Base-by-base conservation (phyloP, 2,329 filamentous ascomycete species). In the Cladophialophora bantiana region DNA sequence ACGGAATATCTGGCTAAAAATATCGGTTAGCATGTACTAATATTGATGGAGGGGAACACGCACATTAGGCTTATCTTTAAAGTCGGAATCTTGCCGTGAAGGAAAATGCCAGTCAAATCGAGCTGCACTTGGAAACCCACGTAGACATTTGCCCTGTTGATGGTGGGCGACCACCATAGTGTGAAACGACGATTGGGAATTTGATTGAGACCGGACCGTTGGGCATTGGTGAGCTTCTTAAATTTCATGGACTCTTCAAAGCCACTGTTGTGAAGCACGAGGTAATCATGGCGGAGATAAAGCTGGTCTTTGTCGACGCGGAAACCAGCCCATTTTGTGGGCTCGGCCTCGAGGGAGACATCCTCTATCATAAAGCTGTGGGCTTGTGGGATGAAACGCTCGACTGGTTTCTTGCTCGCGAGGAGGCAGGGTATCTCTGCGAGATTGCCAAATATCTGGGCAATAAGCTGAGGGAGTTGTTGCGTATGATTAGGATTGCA, bases 61-160 rank as follows among this genome's bases (percentile, higher is more conserved):
- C 42, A 48, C 42, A 99, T 99, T 62, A 99, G 83, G 0, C 94
- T 97, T 70, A 99, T 99, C 82, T 99, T 99, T 52, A 99, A 81
- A 0, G 95, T 99, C 0, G 95, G 96, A 65, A 99, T 99, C 81
- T 99, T 99, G 74, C 95, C 95, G 83, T 99, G 96, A 77, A 99
- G 85, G 88, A 99, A 99, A 68, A 99, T 99, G 77, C 95, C 95
- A 0, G 96, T 99, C 64, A 99, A 82, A 85, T 99, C 95, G 59
- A 99, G 86, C 76, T 99, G 95, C 35, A 99, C 95, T 77, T 98
- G 94, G 90, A 99, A 99, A 89, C 95, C 95, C 71, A 99, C 94
- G 73, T 98, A 98, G 18, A 99, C 95, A 75, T 98, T 53, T 53
- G 64, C 66, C 36, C 62, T 53, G 35, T 65, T 65, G 2, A 65